These are phyloP conservation scores for Cladosporium sp. DNA, from an alignment of 2,329 filamentous ascomycete species.

Conservation along the genomic window DNA sequence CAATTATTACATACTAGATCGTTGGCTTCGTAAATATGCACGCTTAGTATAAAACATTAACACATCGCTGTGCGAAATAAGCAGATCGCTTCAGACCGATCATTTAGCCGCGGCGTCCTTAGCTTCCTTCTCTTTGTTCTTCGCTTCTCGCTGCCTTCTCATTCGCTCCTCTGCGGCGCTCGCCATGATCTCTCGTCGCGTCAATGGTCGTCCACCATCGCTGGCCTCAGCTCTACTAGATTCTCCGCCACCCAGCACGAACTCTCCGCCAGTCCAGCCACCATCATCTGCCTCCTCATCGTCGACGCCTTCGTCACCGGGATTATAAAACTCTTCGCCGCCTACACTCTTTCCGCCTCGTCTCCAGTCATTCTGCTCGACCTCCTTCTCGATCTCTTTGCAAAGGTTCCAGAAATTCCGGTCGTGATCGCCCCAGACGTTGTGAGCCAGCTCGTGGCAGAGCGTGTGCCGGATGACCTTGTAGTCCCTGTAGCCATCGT, in stretches of 20 bases:
- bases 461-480: conserved; percentile 83
- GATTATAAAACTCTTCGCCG: conserved; percentile 53
- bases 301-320: conserved; percentile 30
- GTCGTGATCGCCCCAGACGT: conserved; percentile 80
- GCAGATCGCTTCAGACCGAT: background rate
- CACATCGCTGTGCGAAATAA: no score
- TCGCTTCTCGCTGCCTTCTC: conserved; percentile 44
- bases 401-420: conserved; percentile 84
- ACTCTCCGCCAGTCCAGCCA: conserved; percentile 73
- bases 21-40: no score
- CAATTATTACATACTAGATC: no score
- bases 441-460: conserved; percentile 93
- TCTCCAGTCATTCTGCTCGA: conserved; percentile 72
- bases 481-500: conserved; percentile 91
- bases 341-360: conserved; percentile 60
- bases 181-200: conserved; percentile 67
- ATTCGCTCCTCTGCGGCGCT: conserved; percentile 64
- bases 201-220: conserved; percentile 41
- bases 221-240: conserved; percentile 12
- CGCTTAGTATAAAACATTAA: no score
- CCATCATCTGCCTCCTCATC: conserved; percentile 61
- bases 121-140: conserved; percentile 28
- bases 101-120: conserved; percentile 14
- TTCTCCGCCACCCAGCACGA: conserved; percentile 46
- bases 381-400: conserved; percentile 79